A percentile compares a stretch with the other conserved stretches of the same genome.
phyloP scores from a whole-genome alignment of 352 stramenopile genomes.

The Phytophthora cajani region DNA sequence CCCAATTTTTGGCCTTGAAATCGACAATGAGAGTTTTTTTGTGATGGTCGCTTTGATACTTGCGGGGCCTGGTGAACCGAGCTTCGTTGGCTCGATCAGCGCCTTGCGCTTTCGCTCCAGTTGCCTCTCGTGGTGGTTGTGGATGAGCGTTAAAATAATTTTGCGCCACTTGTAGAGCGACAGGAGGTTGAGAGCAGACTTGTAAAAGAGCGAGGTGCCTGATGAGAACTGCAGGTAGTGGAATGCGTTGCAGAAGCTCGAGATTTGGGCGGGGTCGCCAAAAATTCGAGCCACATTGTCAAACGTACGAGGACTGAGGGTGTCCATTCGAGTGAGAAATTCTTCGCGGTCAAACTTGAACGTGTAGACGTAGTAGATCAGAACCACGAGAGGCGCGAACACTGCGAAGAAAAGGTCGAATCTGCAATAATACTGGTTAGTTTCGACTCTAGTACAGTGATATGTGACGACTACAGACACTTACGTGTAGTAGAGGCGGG shows the following conservation, averaged over 20 bases:
- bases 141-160: conserved; percentile 29
- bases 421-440: not conserved
- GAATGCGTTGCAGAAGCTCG: not conserved
- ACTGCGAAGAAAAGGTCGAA: conserved; percentile 1
- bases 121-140: conserved; percentile 32
- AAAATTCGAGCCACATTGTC: conserved; percentile 1
- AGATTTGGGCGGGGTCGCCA: not conserved
- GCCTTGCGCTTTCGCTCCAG: conserved; percentile 14
- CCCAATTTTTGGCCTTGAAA: conserved; percentile 10
- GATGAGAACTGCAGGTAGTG: not conserved
- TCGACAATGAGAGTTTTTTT: conserved; percentile 6
- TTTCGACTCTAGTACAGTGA: not conserved
- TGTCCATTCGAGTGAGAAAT: not conserved
- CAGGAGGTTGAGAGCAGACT: not conserved
- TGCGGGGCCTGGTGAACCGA: not conserved
- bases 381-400: not conserved
- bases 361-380: not conserved
- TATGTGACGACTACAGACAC: not conserved
- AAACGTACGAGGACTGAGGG: not conserved
- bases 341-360: not conserved
- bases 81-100: conserved; percentile 6
- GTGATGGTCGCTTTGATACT: conserved; percentile 16
- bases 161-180: not conserved
- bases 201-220: not conserved
- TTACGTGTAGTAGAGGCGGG: not conserved